Evolutionary conservation across 163 green algal species (phyloP), one percentile per base, ranked within the genome.

Genomic region (Smithsoniella earleae): DNA sequence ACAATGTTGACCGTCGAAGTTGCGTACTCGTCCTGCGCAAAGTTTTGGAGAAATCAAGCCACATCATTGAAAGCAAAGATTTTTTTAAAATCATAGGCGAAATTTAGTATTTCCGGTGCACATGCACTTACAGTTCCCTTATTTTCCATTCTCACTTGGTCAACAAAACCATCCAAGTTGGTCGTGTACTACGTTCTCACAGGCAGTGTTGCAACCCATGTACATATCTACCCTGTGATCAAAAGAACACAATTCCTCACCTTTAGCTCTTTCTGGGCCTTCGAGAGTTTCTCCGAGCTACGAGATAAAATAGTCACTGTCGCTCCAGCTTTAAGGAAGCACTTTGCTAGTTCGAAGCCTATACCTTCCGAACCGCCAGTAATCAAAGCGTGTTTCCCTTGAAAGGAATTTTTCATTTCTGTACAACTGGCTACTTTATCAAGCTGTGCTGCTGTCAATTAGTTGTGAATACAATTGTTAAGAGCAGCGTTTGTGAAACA

Each of bases 341-440:
- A 52, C 31, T 81, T 13, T 2, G 88, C 89, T 0, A 96, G 34
- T 0, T 79, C 81, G 20, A 90, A 66, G 0, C 90, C 90, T 25
- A 96, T 84, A n/a, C 90, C 90, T 31, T 88, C 82, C 0, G 82
- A 91, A 0, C 89, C 90, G 1, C 90, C 90, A 2, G 90, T 96
- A 49, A 96, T 89, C 3, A 95, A 46, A 0, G 85, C 80, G 73
- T 90, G 85, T 46, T 88, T 86, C n/a, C n/a, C n/a, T n/a, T n/a
- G n/a, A n/a, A n/a, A n/a, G n/a, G n/a, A n/a, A n/a, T n/a, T n/a
- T n/a, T n/a, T n/a, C n/a, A n/a, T n/a, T n/a, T n/a, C n/a, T n/a
- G n/a, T n/a, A n/a, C n/a, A n/a, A n/a, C n/a, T n/a, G n/a, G n/a
- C n/a, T n/a, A n/a, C n/a, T n/a, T n/a, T n/a, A n/a, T n/a, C n/a